A percentile compares a stretch with the other conserved stretches of the same genome.
These are phyloP conservation scores for Saccharomycopsis crataegensis DNA, from an alignment of 1,139 yeast species.

Conservation along the genomic window DNA sequence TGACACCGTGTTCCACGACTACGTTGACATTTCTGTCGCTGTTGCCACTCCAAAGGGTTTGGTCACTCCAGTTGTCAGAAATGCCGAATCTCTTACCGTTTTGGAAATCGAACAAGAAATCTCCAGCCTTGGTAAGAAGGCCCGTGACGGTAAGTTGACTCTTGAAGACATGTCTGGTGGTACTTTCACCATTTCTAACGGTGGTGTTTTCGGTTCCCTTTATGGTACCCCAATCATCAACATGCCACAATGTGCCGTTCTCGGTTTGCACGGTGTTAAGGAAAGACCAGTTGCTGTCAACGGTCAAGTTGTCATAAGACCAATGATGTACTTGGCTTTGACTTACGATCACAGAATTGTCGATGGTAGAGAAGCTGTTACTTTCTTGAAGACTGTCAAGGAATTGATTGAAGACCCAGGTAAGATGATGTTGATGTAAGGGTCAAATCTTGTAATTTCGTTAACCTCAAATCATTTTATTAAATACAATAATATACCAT, in stretches of 20 bases:
- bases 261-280: constrained; percentile 96
- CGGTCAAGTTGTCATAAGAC: constrained; percentile 94
- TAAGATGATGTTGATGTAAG: constrained; percentile 79
- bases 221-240: constrained; percentile 98
- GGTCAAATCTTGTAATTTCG: too few relatives aligned
- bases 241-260: constrained; percentile 96
- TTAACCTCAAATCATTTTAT: too few relatives aligned
- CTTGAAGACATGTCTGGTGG: constrained; percentile 99
- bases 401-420: constrained; percentile 98
- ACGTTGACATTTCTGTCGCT: constrained; percentile 91
- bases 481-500: too few relatives aligned
- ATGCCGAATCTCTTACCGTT: constrained; percentile 86
- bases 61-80: constrained; percentile 97
- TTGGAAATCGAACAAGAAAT: constrained; percentile 90
- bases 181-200: constrained; percentile 97
- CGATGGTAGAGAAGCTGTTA: constrained; percentile 99
- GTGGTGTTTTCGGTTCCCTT: constrained; percentile 97
- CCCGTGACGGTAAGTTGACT: constrained; percentile 94
- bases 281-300: constrained; percentile 96
- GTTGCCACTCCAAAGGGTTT: constrained; percentile 99
- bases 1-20: constrained; percentile 93
- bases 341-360: constrained; percentile 97
- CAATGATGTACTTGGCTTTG: constrained; percentile 99
- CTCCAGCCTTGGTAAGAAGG: constrained; percentile 74
- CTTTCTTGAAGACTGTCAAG: constrained; percentile 91